These are phyloP conservation scores for Russula dissimulans DNA, from an alignment of 768 basidiomycete genomes.

Conservation along the genomic window DNA sequence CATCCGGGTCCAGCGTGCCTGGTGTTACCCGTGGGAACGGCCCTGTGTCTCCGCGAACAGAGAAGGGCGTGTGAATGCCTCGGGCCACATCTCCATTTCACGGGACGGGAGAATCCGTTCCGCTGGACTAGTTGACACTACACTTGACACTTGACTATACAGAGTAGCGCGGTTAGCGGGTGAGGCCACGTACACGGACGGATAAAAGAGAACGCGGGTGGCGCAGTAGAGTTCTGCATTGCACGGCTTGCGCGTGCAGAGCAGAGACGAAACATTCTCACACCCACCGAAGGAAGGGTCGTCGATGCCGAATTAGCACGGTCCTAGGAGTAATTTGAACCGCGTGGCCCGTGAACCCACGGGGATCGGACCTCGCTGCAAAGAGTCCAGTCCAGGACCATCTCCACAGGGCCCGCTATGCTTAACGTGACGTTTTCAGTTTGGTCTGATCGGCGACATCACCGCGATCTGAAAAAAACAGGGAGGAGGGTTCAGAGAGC, in stretches of 20 bases:
- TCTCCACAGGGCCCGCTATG: not conserved
- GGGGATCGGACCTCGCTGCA: not conserved
- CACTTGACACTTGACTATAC: no score
- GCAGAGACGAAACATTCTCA: not conserved
- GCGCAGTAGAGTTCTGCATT: not conserved
- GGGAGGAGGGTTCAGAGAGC: slow-evolving; percentile 37
- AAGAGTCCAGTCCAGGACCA: not conserved
- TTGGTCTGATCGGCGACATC: slow-evolving; percentile 45
- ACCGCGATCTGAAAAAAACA: slow-evolving; percentile 47
- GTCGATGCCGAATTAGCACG: no score
- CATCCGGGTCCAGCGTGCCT: not conserved
- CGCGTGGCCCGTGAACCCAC: not conserved
- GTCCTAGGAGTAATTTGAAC: not conserved
- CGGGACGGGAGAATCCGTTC: not conserved
- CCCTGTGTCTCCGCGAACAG: slow-evolving; percentile 41
- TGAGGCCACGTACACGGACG: not conserved
- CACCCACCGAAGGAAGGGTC: no score
- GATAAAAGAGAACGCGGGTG: not conserved
- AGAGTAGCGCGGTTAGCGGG: no score
- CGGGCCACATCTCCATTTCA: slow-evolving; percentile 37
- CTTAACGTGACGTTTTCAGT: not conserved
- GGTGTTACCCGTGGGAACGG: not conserved
- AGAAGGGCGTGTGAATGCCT: slow-evolving; percentile 38
- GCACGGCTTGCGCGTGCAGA: not conserved
- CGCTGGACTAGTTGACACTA: not conserved